A percentile compares a stretch with the other conserved stretches of the same genome.
These are phyloP conservation scores for Ceratopteris richardii DNA, from an alignment of 75 land plant species.

Conservation along the genomic window DNA sequence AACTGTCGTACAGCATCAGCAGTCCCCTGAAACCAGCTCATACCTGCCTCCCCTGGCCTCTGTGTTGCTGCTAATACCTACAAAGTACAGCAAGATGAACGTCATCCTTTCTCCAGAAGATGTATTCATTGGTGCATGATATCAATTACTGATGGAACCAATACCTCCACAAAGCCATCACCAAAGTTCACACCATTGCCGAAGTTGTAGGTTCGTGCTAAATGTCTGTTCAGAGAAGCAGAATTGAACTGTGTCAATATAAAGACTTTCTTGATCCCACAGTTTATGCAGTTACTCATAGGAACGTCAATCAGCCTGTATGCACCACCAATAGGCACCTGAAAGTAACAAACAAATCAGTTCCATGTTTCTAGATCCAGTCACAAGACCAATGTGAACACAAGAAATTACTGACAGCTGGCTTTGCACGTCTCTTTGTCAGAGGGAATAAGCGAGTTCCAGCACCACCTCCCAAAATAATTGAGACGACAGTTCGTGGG, in stretches of 20 bases:
- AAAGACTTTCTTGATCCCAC: conserved; percentile 75
- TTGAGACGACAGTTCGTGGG: conserved; percentile 64
- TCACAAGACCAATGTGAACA: background rate
- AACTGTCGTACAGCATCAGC: conserved; percentile 80
- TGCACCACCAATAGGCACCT: no score
- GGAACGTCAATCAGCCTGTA: conserved; percentile 84
- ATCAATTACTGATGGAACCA: conserved; percentile 42
- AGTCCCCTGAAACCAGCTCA: conserved; percentile 77
- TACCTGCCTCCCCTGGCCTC: conserved; percentile 49
- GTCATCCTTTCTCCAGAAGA: no score
- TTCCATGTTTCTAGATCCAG: background rate
- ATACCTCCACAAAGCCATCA: conserved; percentile 96
- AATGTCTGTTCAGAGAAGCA: conserved; percentile 73
- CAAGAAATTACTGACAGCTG: conserved; percentile 42
- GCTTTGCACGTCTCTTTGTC: conserved; percentile 73
- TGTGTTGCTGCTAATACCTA: conserved; percentile 71
- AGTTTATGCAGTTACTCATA: conserved; percentile 87
- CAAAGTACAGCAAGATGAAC: no score
- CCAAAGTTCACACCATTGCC: conserved; percentile 88
- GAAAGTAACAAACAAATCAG: conserved; percentile 52
- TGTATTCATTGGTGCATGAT: no score
- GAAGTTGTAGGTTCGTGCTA: conserved; percentile 73
- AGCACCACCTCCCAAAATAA: no score
- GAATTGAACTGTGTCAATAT: conserved; percentile 85
- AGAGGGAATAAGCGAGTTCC: conserved; percentile 90